A percentile compares a stretch with the other conserved stretches of the same genome.
phyloP scores from a whole-genome alignment of 768 basidiomycete genomes.

The Kwoniella sp. region DNA sequence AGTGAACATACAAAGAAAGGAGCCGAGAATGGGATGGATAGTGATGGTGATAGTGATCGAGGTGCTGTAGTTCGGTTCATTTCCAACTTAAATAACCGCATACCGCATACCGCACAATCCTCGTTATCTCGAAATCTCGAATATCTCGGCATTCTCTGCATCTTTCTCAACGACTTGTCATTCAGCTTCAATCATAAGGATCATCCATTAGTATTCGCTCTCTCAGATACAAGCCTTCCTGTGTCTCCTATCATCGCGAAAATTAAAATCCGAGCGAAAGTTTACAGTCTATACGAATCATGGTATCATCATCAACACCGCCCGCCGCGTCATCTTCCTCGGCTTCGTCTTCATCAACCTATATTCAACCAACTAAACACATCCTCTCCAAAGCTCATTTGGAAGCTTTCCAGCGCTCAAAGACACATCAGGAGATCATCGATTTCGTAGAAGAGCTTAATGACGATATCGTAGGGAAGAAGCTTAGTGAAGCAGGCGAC shows the following conservation, averaged over 20 bases:
- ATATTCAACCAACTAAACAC: constrained; percentile 59
- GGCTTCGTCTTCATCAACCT: constrained; percentile 5
- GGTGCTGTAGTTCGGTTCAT: not conserved
- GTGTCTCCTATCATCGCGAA: no score
- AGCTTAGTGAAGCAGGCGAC: constrained; percentile 67
- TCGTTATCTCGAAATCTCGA: not conserved
- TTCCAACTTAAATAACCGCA: not conserved
- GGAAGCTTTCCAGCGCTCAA: constrained; percentile 73
- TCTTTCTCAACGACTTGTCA: not conserved
- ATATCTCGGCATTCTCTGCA: not conserved
- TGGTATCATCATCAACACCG: not conserved
- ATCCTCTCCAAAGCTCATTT: constrained; percentile 79
- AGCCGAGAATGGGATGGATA: no score
- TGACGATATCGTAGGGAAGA: constrained; percentile 71
- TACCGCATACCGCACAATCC: not conserved
- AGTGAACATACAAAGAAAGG: no score
- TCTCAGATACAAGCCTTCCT: no score
- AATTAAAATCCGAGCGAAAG: no score
- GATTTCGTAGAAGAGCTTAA: constrained; percentile 75
- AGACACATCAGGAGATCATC: constrained; percentile 69
- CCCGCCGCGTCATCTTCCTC: not conserved
- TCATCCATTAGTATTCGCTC: not conserved
- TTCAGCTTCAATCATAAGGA: not conserved
- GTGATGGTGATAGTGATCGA: no score
- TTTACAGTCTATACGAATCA: no score